Evolutionary conservation across 164 flowering plant species (phyloP).

Genomic region (Amborella trichopoda): DNA sequence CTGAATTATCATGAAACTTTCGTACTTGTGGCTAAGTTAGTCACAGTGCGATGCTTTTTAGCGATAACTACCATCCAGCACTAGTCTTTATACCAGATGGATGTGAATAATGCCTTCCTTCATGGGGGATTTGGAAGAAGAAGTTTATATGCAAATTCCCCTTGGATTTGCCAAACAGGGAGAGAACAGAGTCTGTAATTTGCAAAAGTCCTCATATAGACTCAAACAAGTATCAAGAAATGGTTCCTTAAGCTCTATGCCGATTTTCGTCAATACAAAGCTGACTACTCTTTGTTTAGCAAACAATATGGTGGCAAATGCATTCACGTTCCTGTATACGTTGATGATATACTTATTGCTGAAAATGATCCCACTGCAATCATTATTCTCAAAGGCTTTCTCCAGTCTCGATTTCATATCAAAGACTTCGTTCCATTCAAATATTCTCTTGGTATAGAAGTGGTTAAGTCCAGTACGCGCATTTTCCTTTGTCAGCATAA

Average conservation of each 20-base stretch:
- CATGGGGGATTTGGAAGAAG: not conserved
- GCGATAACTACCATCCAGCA: not conserved
- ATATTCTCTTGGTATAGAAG: not conserved
- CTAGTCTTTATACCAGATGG: not conserved
- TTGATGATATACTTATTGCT: not conserved
- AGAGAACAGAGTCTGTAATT: not conserved
- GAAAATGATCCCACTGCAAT: not conserved
- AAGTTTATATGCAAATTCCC: not conserved
- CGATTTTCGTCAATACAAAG: not conserved
- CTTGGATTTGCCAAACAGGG: not conserved
- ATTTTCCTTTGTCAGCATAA: not conserved
- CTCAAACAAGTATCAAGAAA: not conserved
- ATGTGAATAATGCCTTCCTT: not conserved
- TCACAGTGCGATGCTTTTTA: not conserved
- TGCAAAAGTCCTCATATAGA: not conserved
- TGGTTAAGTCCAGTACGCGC: not conserved
- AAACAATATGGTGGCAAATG: not conserved
- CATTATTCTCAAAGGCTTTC: not conserved
- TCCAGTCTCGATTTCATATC: not conserved
- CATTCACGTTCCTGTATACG: not conserved
- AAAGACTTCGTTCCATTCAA: not conserved
- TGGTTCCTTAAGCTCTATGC: not conserved
- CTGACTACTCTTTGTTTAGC: not conserved
- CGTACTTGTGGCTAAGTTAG: not conserved
- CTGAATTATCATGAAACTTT: not conserved